Evolutionary conservation across 2,329 filamentous ascomycete genomes (phyloP), one percentile per base, ranked within the genome.

Genomic region (Nakataea oryzae): DNA sequence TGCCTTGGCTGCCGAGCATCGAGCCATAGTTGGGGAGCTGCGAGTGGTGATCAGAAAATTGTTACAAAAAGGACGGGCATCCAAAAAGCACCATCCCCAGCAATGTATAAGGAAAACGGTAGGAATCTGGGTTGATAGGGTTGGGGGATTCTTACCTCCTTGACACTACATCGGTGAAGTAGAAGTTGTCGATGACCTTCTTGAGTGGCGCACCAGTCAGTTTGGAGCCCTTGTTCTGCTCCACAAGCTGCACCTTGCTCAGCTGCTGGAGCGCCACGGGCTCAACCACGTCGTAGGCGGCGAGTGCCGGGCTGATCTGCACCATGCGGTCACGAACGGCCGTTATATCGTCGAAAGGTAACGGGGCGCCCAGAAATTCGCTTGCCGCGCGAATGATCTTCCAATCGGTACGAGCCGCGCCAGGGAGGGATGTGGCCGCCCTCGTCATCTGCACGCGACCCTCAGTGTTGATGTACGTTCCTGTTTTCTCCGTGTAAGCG

Each of bases 381-480:
- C 90, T 95, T 62, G 84, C 86, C 24, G 95, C 95, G 66, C 95
- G 91, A 69, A 99, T 87, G 71, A 99, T 97, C 86, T 97, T 99
- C 95, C 95, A 99, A 79, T 99, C 95, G 66, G 95, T 93, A 72
- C 95, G 86, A 62, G 93, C 86, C 61, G 92, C 95, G 64, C 95
- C 95, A 28, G 92, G 91, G 67, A 96, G 82, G 57, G 89, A 90
- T 50, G 92, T 96, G 32, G 95, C 95, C 58, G 91, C 88, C 67
- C 95, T 90, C 61, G 90, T 95, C 81, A 96, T 89, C 79, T 99
- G 95, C 27, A 95, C 91, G 69, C 95, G 90, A 62, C 95, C 95
- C 77, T 99, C 95, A 0, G 95, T 97, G 85, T 97, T 99, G 78
- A 99, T 86, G 72, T 96, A 99, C 57, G 95, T 99, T 64, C 87